Conservation (phyloP, 2,329 filamentous ascomycete genomes). For the Aspergillus terreus region DNA sequence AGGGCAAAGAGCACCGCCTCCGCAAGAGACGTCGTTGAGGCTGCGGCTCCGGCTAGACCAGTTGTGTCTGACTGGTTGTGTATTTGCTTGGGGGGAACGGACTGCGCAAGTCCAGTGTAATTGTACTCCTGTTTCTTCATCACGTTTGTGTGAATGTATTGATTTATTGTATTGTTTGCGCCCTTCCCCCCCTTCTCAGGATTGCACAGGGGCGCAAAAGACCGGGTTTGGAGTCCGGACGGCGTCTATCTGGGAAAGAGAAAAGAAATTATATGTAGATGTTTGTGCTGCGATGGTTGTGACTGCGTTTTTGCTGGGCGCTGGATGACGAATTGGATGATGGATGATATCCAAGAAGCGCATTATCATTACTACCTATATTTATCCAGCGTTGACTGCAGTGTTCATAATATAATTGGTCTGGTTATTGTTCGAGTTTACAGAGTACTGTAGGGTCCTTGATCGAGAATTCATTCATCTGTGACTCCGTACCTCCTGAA, state of each 20-base stretch:
- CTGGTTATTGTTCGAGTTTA: not conserved
- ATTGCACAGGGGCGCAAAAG: not conserved
- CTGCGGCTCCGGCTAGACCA: not conserved
- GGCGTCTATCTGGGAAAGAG: constrained; percentile 4
- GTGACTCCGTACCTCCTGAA: no score
- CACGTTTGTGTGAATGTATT: not conserved
- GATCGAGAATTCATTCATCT: no score
- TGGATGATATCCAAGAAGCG: not conserved
- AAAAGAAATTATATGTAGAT: constrained; percentile 4
- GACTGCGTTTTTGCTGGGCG: not conserved
- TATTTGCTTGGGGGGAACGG: not conserved
- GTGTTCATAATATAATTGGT: not conserved
- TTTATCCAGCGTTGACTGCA: not conserved
- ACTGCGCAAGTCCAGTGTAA: constrained; percentile 3
- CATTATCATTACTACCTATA: not conserved
- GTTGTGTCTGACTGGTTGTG: not conserved
- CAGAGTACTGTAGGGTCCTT: no score
- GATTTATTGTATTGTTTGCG: not conserved
- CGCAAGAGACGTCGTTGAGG: constrained; percentile 28
- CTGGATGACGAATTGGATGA: not conserved
- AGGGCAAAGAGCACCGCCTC: constrained; percentile 46
- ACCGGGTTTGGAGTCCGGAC: constrained; percentile 5
- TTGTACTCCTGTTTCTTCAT: constrained; percentile 3
- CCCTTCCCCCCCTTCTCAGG: not conserved
- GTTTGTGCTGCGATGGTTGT: not conserved